Evolutionary conservation across 495 filamentous ascomycete species (phyloP).

Genomic region (Hypoxylon cercidicola): DNA sequence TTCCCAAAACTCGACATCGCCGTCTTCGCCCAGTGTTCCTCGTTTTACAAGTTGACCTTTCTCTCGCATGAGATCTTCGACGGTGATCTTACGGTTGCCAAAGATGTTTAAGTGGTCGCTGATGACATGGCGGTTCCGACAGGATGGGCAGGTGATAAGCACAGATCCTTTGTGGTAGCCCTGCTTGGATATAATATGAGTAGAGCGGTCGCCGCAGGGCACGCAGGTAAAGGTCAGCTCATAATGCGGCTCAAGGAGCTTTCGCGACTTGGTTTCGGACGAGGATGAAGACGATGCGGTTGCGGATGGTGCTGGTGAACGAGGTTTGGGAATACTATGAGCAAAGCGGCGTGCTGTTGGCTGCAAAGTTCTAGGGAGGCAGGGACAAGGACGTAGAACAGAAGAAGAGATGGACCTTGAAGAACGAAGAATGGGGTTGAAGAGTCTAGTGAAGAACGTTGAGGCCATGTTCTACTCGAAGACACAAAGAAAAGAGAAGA

Average conservation of each 20-base stretch:
- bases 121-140: constrained; percentile 88
- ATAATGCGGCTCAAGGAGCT: constrained; percentile 71
- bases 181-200: constrained; percentile 86
- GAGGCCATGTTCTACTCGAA: constrained; percentile 28
- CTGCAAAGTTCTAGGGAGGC: constrained; percentile 29
- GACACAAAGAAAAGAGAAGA: neutral
- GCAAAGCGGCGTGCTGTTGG: constrained; percentile 41
- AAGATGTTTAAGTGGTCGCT: constrained; percentile 88
- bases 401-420: constrained; percentile 16
- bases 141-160: constrained; percentile 85
- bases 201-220: constrained; percentile 78
- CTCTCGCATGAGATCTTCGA: constrained; percentile 77
- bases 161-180: constrained; percentile 91
- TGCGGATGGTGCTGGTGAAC: constrained; percentile 11
- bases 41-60: constrained; percentile 72
- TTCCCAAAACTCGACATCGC: constrained; percentile 76
- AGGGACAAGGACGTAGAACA: constrained; percentile 31
- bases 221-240: constrained; percentile 91
- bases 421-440: constrained; percentile 13
- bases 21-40: constrained; percentile 65
- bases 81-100: constrained; percentile 68
- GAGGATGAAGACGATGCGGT: constrained; percentile 42
- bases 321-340: constrained; percentile 52
- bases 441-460: constrained; percentile 11
- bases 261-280: constrained; percentile 30